Conservation (phyloP, 2,329 filamentous ascomycete species). For the Aspergillus sp. region DNA sequence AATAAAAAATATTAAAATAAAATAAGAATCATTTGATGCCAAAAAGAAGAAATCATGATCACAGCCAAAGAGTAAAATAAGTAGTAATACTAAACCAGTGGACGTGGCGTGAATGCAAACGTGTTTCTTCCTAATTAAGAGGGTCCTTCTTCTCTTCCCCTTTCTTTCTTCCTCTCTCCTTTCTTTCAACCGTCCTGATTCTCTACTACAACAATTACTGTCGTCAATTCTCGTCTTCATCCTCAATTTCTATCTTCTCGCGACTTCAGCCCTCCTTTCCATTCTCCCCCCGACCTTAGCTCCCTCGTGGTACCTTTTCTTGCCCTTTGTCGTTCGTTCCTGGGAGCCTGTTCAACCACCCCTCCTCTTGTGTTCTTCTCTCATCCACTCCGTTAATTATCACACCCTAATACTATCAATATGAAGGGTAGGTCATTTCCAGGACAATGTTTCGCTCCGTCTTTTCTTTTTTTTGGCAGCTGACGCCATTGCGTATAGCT, state of each 20-base stretch:
- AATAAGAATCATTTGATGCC: too few relatives aligned
- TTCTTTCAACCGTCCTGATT: not conserved
- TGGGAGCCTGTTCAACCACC: not conserved
- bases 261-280: too few relatives aligned
- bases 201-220: not conserved
- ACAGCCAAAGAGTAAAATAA: not conserved
- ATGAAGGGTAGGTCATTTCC: slow-evolving; percentile 38
- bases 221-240: slow-evolving; percentile 9
- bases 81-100: not conserved
- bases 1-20: too few relatives aligned
- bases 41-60: too few relatives aligned
- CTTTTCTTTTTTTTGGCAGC: slow-evolving; percentile 7
- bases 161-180: not conserved
- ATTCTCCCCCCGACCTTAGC: too few relatives aligned
- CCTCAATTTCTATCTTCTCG: slow-evolving; percentile 4
- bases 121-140: slow-evolving; percentile 2
- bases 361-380: not conserved
- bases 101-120: slow-evolving; percentile 8
- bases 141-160: not conserved
- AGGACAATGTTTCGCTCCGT: not conserved
- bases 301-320: too few relatives aligned
- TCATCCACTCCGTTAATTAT: not conserved
- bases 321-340: slow-evolving; percentile 1
- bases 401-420: slow-evolving; percentile 10
- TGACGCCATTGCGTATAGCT: slow-evolving; percentile 46